Conservation (phyloP, 805 yeast species). For the Pichia heedii region DNA sequence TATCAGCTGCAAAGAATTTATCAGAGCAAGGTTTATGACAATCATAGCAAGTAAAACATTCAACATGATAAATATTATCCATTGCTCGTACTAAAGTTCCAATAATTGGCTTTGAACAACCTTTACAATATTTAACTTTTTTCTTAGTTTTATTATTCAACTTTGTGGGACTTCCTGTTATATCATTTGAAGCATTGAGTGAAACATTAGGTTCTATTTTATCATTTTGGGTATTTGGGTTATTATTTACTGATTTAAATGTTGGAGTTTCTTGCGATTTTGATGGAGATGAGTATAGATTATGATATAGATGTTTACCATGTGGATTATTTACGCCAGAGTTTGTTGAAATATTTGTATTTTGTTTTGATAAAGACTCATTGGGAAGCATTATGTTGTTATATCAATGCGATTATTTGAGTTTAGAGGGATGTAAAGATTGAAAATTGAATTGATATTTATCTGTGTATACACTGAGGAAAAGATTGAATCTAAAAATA, state of each 20-base stretch:
- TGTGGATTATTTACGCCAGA: not conserved
- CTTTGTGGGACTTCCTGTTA: not conserved
- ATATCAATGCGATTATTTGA: too few species aligned
- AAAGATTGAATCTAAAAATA: too few species aligned
- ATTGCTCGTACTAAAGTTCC: conserved; percentile 86
- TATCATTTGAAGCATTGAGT: not conserved
- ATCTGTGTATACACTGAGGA: too few species aligned
- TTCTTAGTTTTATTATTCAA: conserved; percentile 14
- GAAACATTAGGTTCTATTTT: not conserved
- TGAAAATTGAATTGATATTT: too few species aligned
- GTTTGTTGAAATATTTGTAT: not conserved
- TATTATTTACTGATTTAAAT: not conserved
- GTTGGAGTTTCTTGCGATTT: not conserved
- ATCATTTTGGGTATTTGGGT: not conserved
- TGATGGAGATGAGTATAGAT: conserved; percentile 6
- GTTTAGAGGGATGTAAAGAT: too few species aligned
- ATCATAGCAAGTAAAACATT: conserved; percentile 80
- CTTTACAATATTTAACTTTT: conserved; percentile 36
- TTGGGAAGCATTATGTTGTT: too few species aligned
- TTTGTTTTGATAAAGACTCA: too few species aligned
- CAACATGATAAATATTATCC: conserved; percentile 70
- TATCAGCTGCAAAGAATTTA: conserved; percentile 79
- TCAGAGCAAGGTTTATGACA: conserved; percentile 76
- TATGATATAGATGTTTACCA: conserved; percentile 7
- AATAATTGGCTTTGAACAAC: conserved; percentile 43